phyloP scores from a whole-genome alignment of 768 basidiomycete genomes.

The Xanthoconium stramineum region DNA sequence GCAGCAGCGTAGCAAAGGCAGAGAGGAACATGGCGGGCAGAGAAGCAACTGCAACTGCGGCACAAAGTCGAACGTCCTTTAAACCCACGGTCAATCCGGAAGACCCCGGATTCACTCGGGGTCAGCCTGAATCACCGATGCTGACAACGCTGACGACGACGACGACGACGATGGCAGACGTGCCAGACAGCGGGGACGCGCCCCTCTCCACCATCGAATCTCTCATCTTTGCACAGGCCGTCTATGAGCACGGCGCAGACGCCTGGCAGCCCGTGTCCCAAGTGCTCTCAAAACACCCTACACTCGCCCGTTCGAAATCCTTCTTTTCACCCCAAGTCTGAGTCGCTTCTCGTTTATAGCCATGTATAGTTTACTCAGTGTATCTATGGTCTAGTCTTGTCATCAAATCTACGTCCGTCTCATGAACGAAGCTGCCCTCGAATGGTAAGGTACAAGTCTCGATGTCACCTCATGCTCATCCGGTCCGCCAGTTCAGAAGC shows the following conservation, averaged over 20 bases:
- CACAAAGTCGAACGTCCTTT: slow-evolving; percentile 17
- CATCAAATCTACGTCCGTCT: slow-evolving; percentile 62
- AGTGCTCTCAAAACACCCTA: slow-evolving; percentile 66
- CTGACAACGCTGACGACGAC: slow-evolving; percentile 5
- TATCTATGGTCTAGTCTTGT: slow-evolving; percentile 51
- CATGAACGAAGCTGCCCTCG: slow-evolving; percentile 64
- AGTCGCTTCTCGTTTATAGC: slow-evolving; percentile 17
- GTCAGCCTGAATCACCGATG: background rate
- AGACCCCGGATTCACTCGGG: slow-evolving; percentile 17
- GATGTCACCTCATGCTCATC: background rate
- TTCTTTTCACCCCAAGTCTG: slow-evolving; percentile 68
- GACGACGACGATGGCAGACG: slow-evolving; percentile 7
- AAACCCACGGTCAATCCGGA: slow-evolving; percentile 20
- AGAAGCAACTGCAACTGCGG: slow-evolving; percentile 3
- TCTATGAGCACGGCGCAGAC: slow-evolving; percentile 73
- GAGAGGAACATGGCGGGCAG: slow-evolving; percentile 43
- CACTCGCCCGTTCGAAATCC: slow-evolving; percentile 56
- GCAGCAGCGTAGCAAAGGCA: slow-evolving; percentile 36
- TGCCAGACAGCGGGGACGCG: slow-evolving; percentile 7
- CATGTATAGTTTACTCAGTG: slow-evolving; percentile 18
- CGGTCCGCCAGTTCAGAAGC: slow-evolving; percentile 42
- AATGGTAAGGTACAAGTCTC: slow-evolving; percentile 45
- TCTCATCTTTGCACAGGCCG: slow-evolving; percentile 82
- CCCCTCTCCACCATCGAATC: slow-evolving; percentile 52
- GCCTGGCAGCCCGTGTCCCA: slow-evolving; percentile 68